phyloP scores from a whole-genome alignment of 176 grass and related monocot genomes.

The Musa itinerans region DNA sequence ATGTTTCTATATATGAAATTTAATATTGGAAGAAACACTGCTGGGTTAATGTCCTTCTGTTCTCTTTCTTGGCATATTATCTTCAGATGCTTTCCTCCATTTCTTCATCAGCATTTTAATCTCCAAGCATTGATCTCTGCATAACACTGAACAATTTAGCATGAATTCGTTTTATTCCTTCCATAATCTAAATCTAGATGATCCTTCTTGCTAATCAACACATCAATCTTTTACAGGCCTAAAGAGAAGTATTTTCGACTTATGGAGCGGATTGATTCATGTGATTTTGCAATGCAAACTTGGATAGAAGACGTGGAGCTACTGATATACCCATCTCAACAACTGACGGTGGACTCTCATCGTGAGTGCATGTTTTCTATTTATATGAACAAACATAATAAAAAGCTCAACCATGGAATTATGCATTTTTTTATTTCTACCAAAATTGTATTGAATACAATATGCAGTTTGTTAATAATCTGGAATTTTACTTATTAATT shows the following conservation, averaged over 20 bases:
- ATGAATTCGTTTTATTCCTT: too few relatives aligned
- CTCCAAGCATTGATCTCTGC: neutral
- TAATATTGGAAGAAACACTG: neutral
- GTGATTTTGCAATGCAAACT: constrained; percentile 33
- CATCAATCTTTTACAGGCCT: constrained; percentile 27
- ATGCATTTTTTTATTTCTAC: neutral
- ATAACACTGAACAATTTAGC: neutral
- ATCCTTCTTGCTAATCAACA: neutral
- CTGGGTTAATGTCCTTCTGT: neutral
- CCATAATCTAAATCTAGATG: neutral
- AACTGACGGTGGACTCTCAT: constrained; percentile 44
- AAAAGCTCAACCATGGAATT: neutral
- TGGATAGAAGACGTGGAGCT: constrained; percentile 31
- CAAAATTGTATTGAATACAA: neutral
- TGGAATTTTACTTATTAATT: too few relatives aligned
- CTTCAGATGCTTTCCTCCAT: neutral
- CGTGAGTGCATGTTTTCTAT: constrained; percentile 36
- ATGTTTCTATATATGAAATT: neutral
- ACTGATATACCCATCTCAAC: constrained; percentile 54
- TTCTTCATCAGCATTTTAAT: neutral
- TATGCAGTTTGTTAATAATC: too few relatives aligned
- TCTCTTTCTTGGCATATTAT: neutral
- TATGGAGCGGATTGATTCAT: constrained; percentile 38
- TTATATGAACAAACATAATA: neutral
- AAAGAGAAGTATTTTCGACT: constrained; percentile 40